Evolutionary conservation across 805 yeast genomes (phyloP).

Genomic region (baker's yeast (Saccharomyces cerevisiae)): DNA sequence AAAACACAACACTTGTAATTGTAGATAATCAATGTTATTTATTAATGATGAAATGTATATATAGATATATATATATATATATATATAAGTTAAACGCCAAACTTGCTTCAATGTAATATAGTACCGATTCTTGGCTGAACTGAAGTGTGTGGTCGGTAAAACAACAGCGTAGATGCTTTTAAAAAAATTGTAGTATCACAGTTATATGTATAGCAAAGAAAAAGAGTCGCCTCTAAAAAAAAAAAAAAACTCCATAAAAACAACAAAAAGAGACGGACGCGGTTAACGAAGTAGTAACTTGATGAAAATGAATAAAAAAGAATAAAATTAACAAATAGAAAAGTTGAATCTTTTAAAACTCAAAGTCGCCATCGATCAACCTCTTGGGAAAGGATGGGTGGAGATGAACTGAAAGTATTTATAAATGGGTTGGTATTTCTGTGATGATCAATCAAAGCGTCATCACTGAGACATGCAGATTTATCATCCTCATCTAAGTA

Average conservation of each 20-base stretch:
- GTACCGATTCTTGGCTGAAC: neutral
- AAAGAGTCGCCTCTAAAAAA: neutral
- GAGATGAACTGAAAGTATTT: conserved; percentile 3
- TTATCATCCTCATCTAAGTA: neutral
- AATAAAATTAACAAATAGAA: neutral
- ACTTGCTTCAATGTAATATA: neutral
- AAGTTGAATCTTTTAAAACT: neutral
- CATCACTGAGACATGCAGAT: neutral
- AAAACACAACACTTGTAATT: neutral
- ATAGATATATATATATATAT: neutral
- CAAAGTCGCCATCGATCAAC: neutral
- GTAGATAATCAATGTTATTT: neutral
- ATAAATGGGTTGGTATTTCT: neutral
- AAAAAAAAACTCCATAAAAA: neutral
- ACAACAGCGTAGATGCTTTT: neutral
- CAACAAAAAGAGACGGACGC: neutral
- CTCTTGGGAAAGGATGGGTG: conserved; percentile 8
- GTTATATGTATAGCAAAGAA: neutral
- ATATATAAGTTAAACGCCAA: neutral
- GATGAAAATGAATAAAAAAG: neutral
- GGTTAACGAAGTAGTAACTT: neutral
- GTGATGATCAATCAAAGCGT: neutral
- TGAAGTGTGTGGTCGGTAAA: neutral
- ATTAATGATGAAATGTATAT: neutral
- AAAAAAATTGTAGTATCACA: neutral